Conservation (phyloP, 371 early-diverging fungal species). For the Saksenaea vasiformis region DNA sequence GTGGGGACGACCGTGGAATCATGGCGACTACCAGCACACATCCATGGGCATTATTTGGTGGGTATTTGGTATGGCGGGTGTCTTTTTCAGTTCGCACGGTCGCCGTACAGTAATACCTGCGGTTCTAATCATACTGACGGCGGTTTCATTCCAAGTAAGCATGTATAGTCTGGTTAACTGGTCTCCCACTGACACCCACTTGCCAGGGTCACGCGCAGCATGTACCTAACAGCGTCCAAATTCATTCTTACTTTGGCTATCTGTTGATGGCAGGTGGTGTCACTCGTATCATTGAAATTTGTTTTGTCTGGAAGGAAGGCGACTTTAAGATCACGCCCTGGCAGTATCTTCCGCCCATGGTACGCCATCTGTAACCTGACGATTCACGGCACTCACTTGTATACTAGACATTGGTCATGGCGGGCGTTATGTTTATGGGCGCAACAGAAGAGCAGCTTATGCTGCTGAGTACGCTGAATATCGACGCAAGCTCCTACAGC, state of each 20-base stretch:
- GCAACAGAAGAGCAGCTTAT: slow-evolving; percentile 61
- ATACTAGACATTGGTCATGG: slow-evolving; percentile 50
- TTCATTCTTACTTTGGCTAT: slow-evolving; percentile 69
- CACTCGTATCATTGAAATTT: slow-evolving; percentile 61
- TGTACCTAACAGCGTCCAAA: slow-evolving; percentile 56
- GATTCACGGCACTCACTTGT: not conserved
- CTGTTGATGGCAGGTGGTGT: slow-evolving; percentile 63
- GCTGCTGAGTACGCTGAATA: slow-evolving; percentile 34
- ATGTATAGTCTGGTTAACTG: not conserved
- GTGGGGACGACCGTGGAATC: slow-evolving; percentile 62
- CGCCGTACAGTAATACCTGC: slow-evolving; percentile 63
- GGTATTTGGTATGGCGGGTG: slow-evolving; percentile 62
- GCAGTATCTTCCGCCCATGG: slow-evolving; percentile 53
- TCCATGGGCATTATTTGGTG: slow-evolving; percentile 74
- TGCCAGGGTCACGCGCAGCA: slow-evolving; percentile 58
- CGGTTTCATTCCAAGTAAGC: slow-evolving; percentile 52
- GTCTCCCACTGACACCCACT: not conserved
- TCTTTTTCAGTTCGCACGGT: slow-evolving; percentile 54
- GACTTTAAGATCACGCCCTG: slow-evolving; percentile 40
- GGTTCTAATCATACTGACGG: slow-evolving; percentile 63
- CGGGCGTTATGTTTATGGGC: slow-evolving; percentile 67
- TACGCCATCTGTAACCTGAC: slow-evolving; percentile 18
- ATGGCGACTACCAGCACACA: slow-evolving; percentile 71
- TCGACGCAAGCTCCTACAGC: slow-evolving; percentile 62
- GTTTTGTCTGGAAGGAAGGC: slow-evolving; percentile 54